phyloP scores from a whole-genome alignment of 441 rosid species.

The Pelargonium fulgidum region DNA sequence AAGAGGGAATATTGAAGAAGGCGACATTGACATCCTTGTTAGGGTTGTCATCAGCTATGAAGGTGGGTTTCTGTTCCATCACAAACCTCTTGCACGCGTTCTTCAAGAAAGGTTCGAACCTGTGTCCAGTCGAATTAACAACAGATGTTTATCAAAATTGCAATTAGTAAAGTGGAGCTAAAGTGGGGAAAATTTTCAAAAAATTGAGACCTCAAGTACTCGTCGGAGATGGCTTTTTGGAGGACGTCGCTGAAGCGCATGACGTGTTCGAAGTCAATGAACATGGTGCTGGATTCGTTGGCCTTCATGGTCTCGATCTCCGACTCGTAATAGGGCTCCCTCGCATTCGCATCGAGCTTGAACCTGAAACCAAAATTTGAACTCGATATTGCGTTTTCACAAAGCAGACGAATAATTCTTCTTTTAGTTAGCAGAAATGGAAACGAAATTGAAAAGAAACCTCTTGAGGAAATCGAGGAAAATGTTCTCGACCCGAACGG shows the following conservation, averaged over 20 bases:
- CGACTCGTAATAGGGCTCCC: constrained; percentile 48
- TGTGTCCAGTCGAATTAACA: constrained; percentile 6
- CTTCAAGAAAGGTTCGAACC: constrained; percentile 78
- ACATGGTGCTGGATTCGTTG: constrained; percentile 73
- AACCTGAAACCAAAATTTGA: constrained; percentile 34
- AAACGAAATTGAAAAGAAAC: constrained; percentile 19
- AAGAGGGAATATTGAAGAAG: constrained; percentile 77
- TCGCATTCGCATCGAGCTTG: constrained; percentile 37
- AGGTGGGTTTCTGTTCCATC: constrained; percentile 64
- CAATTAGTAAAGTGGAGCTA: background rate
- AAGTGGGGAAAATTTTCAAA: background rate
- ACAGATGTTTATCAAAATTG: background rate
- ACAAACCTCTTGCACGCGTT: constrained; percentile 89
- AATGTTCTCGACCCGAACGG: constrained; percentile 73
- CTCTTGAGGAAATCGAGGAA: constrained; percentile 83
- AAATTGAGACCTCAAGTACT: constrained; percentile 53
- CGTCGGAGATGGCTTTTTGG: constrained; percentile 75
- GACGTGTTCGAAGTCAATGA: constrained; percentile 83
- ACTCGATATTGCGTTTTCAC: too few relatives aligned
- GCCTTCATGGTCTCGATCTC: constrained; percentile 71
- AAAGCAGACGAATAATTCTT: too few relatives aligned
- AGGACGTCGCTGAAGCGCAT: constrained; percentile 74
- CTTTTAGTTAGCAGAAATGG: background rate
- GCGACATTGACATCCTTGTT: constrained; percentile 80
- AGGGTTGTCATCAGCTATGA: constrained; percentile 65